Conservation (phyloP, 2,329 filamentous ascomycete species). For the Chlorencoelia australis region DNA sequence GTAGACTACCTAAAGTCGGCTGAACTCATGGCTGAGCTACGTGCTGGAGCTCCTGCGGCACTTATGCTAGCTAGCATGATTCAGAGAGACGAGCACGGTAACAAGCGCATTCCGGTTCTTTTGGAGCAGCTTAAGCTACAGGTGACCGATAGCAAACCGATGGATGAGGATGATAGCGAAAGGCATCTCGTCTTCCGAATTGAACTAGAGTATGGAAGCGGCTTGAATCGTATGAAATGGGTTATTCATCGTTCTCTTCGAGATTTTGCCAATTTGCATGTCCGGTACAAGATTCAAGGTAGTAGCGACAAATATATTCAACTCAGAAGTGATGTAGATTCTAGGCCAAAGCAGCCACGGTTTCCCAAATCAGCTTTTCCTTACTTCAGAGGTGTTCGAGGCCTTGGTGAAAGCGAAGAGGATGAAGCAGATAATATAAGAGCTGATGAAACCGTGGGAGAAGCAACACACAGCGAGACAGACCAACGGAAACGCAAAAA, state of each 20-base stretch:
- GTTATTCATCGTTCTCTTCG: slow-evolving; percentile 75
- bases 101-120: slow-evolving; percentile 87
- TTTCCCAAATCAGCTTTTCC: slow-evolving; percentile 87
- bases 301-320: slow-evolving; percentile 76
- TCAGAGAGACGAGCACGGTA: slow-evolving; percentile 90
- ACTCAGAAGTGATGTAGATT: slow-evolving; percentile 52
- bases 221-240: slow-evolving; percentile 94
- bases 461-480: slow-evolving; percentile 59
- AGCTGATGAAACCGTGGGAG: slow-evolving; percentile 40
- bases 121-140: slow-evolving; percentile 88
- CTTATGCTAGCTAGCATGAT: slow-evolving; percentile 96
- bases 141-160: slow-evolving; percentile 68
- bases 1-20: slow-evolving; percentile 93
- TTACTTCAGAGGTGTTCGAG: slow-evolving; percentile 72
- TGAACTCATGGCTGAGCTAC: slow-evolving; percentile 88
- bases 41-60: slow-evolving; percentile 85
- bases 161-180: slow-evolving; percentile 45
- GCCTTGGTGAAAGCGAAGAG: slow-evolving; percentile 71
- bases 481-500: slow-evolving; percentile 45
- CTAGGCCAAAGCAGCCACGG: slow-evolving; percentile 70
- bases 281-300: slow-evolving; percentile 83
- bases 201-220: slow-evolving; percentile 91
- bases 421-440: slow-evolving; percentile 34
- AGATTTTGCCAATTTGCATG: slow-evolving; percentile 87
- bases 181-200: slow-evolving; percentile 83